Conservation (phyloP, 2,329 filamentous ascomycete species). For the Cordyceps cicadae region DNA sequence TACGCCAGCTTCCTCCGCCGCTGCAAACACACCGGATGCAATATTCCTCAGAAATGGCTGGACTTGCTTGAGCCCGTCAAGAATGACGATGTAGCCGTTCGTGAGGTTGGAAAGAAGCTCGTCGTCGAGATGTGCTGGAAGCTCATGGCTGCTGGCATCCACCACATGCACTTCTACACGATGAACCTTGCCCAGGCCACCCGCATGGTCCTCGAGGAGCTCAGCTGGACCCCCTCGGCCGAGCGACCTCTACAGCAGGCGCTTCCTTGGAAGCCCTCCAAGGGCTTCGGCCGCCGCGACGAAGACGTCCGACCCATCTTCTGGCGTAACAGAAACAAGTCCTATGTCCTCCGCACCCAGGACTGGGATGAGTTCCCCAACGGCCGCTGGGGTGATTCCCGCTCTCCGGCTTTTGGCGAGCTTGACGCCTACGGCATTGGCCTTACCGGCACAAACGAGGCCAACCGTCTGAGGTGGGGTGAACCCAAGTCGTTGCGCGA, state of each 20-base stretch:
- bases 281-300: conserved; percentile 76
- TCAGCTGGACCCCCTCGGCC: conserved; percentile 69
- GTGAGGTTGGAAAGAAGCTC: conserved; percentile 78
- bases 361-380: conserved; percentile 99
- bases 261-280: conserved; percentile 93
- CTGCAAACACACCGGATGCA: conserved; percentile 84
- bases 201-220: conserved; percentile 85
- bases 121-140: conserved; percentile 86
- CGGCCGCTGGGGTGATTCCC: conserved; percentile 94
- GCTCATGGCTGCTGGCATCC: conserved; percentile 72
- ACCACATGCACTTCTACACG: conserved; percentile 94
- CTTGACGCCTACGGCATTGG: conserved; percentile 91
- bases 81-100: conserved; percentile 89
- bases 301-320: conserved; percentile 98
- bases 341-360: conserved; percentile 89
- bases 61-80: conserved; percentile 82
- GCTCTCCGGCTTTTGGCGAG: conserved; percentile 93
- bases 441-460: conserved; percentile 87
- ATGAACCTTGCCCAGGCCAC: conserved; percentile 98
- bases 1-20: conserved; percentile 87
- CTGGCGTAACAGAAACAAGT: conserved; percentile 95
- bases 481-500: conserved; percentile 72
- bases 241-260: conserved; percentile 76
- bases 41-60: conserved; percentile 73
- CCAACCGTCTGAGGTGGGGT: conserved; percentile 93